Conservation (phyloP, 208 protist genomes). For the Leishmania major region DNA sequence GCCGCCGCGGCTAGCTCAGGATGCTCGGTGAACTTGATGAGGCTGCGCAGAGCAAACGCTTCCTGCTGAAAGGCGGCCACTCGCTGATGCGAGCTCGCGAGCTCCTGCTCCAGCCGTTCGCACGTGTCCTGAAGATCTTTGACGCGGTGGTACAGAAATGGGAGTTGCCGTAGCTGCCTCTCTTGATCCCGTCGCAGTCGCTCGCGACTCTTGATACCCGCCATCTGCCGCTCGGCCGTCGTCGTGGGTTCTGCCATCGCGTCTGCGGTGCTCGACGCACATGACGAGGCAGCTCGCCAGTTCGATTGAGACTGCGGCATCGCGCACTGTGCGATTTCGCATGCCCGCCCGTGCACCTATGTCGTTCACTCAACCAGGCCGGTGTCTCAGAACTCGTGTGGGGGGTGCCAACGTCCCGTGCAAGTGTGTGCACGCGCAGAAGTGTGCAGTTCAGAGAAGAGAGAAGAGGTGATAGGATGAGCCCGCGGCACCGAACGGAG, state of each 20-base stretch:
- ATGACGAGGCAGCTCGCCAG: not conserved
- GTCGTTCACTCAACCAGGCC: not conserved
- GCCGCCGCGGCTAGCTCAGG: constrained; percentile 39
- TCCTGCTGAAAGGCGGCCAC: constrained; percentile 48
- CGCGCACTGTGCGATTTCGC: not conserved
- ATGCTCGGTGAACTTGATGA: constrained; percentile 44
- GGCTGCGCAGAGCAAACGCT: constrained; percentile 36
- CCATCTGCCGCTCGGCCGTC: not conserved
- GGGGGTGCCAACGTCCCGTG: not conserved
- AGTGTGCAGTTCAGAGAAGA: not conserved
- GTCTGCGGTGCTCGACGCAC: not conserved
- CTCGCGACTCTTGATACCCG: not conserved
- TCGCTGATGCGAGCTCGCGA: constrained; percentile 34
- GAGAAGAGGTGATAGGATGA: not conserved
- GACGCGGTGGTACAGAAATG: constrained; percentile 38
- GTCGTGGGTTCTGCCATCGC: not conserved
- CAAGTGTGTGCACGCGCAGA: not conserved
- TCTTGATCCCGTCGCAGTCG: constrained; percentile 27
- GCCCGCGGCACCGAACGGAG: not conserved
- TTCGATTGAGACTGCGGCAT: not conserved
- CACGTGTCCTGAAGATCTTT: constrained; percentile 26
- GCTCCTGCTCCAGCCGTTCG: constrained; percentile 40
- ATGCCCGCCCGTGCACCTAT: not conserved
- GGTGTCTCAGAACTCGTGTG: not conserved
- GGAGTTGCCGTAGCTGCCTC: constrained; percentile 34